Evolutionary conservation across 768 basidiomycete genomes (phyloP).

Genomic region (Strobilomyces confusus): DNA sequence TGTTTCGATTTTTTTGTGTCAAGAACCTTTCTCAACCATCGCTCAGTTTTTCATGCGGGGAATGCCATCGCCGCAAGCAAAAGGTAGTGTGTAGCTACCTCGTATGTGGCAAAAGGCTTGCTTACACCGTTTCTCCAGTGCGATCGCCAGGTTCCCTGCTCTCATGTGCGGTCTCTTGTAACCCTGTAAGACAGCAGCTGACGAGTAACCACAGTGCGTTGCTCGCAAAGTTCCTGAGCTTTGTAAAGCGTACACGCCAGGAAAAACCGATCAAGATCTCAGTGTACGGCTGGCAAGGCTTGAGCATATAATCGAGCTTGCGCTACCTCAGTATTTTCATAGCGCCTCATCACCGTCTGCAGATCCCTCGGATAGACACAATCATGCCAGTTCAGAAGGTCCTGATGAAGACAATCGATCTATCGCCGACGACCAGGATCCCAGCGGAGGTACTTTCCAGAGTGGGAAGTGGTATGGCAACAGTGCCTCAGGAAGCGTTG

Average conservation of each 20-base stretch:
- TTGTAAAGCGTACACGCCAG: slow-evolving; percentile 86
- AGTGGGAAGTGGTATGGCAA: slow-evolving; percentile 85
- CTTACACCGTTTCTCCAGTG: slow-evolving; percentile 47
- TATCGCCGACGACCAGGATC: slow-evolving; percentile 74
- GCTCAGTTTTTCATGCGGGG: slow-evolving; percentile 75
- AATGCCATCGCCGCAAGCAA: slow-evolving; percentile 87
- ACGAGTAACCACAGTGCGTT: slow-evolving; percentile 51
- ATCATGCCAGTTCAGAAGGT: slow-evolving; percentile 45
- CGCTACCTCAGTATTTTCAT: slow-evolving; percentile 69
- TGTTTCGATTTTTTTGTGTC: slow-evolving; percentile 13
- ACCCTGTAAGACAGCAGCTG: slow-evolving; percentile 3
- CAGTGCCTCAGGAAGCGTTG: slow-evolving; percentile 79
- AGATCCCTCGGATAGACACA: slow-evolving; percentile 32
- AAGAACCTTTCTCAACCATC: slow-evolving; percentile 3
- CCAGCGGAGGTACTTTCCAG: slow-evolving; percentile 71
- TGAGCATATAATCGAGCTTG: slow-evolving; percentile 77
- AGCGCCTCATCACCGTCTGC: slow-evolving; percentile 36
- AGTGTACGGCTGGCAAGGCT: slow-evolving; percentile 68
- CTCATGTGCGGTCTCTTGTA: slow-evolving; percentile 54
- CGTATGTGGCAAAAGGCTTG: slow-evolving; percentile 11
- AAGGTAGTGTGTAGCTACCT: slow-evolving; percentile 45
- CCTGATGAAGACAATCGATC: slow-evolving; percentile 67
- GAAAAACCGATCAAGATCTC: slow-evolving; percentile 81
- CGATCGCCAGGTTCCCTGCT: slow-evolving; percentile 81
- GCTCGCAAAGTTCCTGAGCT: slow-evolving; percentile 84